These are phyloP conservation scores for Hylodesmum podocarpum DNA, from an alignment of 306 rosid species.

Conservation along the genomic window DNA sequence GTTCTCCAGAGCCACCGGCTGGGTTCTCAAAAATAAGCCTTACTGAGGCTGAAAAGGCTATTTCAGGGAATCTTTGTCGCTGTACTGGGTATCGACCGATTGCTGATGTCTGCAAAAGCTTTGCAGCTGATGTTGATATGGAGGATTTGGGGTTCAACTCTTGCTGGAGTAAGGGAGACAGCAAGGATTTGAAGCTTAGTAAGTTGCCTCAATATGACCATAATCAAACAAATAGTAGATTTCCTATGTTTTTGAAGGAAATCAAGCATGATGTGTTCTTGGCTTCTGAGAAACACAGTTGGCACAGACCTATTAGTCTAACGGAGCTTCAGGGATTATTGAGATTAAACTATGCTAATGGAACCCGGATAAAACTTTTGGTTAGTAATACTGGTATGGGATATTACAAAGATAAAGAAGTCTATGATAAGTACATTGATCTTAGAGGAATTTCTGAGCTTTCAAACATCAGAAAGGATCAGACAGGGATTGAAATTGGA, in stretches of 20 bases:
- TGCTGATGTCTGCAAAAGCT: slow-evolving; percentile 94
- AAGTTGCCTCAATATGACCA: slow-evolving; percentile 54
- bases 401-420: slow-evolving; percentile 63
- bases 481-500: slow-evolving; percentile 64
- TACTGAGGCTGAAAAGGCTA: slow-evolving; percentile 76
- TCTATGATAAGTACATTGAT: slow-evolving; percentile 59
- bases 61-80: slow-evolving; percentile 90
- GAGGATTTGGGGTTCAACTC: slow-evolving; percentile 90
- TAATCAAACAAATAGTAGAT: slow-evolving; percentile 32
- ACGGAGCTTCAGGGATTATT: slow-evolving; percentile 32
- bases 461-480: slow-evolving; percentile 50
- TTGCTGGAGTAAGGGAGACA: slow-evolving; percentile 70
- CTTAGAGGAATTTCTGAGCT: slow-evolving; percentile 57
- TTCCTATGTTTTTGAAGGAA: slow-evolving; percentile 73
- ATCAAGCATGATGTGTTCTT: slow-evolving; percentile 34
- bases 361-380: slow-evolving; percentile 42
- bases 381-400: slow-evolving; percentile 73
- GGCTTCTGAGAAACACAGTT: slow-evolving; percentile 29
- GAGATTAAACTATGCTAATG: slow-evolving; percentile 3
- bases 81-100: slow-evolving; percentile 92
- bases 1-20: slow-evolving; percentile 52
- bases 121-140: slow-evolving; percentile 76
- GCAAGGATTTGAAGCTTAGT: slow-evolving; percentile 41
- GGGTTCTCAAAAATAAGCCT: slow-evolving; percentile 81
- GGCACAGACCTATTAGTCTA: slow-evolving; percentile 34